Base-by-base conservation (phyloP, 2,329 filamentous ascomycete genomes). In the Aciculosporium take region DNA sequence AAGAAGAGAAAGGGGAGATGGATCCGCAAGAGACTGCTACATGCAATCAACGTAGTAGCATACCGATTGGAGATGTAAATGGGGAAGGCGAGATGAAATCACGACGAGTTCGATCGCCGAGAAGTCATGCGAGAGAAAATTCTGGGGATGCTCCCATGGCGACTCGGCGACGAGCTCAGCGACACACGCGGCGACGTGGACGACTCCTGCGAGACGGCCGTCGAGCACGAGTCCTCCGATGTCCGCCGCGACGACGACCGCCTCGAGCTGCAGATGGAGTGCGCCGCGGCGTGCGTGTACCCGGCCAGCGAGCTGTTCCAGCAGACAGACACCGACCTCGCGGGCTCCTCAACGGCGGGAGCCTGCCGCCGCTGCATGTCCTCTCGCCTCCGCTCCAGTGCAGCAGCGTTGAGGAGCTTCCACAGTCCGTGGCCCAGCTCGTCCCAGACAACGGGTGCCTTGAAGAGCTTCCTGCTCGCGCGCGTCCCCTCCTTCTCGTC, bases 391-490 rank as follows among this genome's bases (percentile, higher is more conserved):
- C 41, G 43, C 42, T 52, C 46, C 27, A 49, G 46, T 10, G 43
- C 39, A 12, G 47, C 35, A 7, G 41, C 48, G 31, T 45, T 44
- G 18, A 56, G 49, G 17, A 45, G 46, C 48, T 54, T 48, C 59
- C 59, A 62, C 28, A 62, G 52, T 27, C 54, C 51, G 39, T 53
- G 56, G 28, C 59, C 59, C 24, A 62, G 51, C 30, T 61, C 55
- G 41, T 62, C 59, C 59, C 59, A 62, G 28, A 62, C 55, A 30
- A 62, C 59, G 9, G 56, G 55, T 21, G 59, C 59, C 46, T 59
- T 62, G 55, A 62, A 62, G 4, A 62, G 50, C 12, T 55, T 53
- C 27, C 59, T 53, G 45, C 59, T 62, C 30, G 56, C 57, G 29
- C 53, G 53, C 3, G 59, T 62, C 42, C 59, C 59, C 31, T 60